Evolutionary conservation across 257 asterid species (phyloP).

Genomic region (Oldenlandia corymbosa): DNA sequence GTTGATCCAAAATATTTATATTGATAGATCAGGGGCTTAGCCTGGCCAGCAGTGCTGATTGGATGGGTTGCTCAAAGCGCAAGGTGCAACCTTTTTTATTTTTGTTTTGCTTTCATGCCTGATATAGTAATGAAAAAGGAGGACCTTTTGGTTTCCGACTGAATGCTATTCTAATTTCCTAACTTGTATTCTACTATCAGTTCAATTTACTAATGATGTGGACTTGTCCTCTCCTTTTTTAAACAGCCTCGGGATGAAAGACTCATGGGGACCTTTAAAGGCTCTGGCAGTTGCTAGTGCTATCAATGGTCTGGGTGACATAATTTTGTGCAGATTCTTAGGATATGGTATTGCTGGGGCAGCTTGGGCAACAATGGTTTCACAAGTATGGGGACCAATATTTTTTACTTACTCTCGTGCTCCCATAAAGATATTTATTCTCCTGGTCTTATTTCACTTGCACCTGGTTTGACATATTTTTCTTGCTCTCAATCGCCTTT

Average conservation of each 20-base stretch:
- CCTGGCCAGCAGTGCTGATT: conserved; percentile 92
- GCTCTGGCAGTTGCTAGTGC: conserved; percentile 84
- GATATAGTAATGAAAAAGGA: not conserved
- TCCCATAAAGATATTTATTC: conserved; percentile 7
- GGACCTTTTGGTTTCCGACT: not conserved
- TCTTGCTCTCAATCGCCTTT: conserved; percentile 19
- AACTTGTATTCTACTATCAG: not conserved
- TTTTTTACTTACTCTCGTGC: conserved; percentile 2
- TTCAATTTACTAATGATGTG: conserved; percentile 8
- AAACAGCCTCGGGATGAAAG: conserved; percentile 94
- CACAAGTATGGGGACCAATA: conserved; percentile 51
- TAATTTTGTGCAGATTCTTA: conserved; percentile 70
- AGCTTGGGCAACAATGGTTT: conserved; percentile 99
- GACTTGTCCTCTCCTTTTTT: conserved; percentile 4
- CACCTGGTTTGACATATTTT: not conserved
- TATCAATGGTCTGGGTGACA: conserved; percentile 80
- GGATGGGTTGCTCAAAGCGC: conserved; percentile 99
- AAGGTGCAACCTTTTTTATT: conserved; percentile 41
- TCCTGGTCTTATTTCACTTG: not conserved
- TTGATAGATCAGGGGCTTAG: conserved; percentile 84
- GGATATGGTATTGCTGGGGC: conserved; percentile 98
- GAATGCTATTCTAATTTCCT: not conserved
- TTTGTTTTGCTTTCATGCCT: conserved; percentile 7
- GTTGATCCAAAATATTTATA: conserved; percentile 18
- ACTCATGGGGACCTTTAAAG: conserved; percentile 96